phyloP scores from a whole-genome alignment of 306 rosid genomes.

The Inga leiocalycina region DNA sequence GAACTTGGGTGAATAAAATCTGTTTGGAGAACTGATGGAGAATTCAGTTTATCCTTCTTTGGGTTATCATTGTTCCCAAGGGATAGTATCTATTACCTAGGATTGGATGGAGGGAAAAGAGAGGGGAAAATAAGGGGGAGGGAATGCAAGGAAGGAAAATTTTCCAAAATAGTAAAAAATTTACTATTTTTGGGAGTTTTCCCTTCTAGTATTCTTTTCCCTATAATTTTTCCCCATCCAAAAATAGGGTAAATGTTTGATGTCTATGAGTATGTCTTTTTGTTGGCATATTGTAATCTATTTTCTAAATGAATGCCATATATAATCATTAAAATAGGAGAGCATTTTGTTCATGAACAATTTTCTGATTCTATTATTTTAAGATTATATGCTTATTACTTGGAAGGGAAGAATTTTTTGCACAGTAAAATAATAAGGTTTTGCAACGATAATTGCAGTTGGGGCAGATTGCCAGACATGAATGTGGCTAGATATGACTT shows the following conservation, averaged over 20 bases:
- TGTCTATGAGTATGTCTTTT: neutral
- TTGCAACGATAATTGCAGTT: conserved; percentile 56
- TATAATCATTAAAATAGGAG: neutral
- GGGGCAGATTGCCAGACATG: conserved; percentile 74
- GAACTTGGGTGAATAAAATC: neutral
- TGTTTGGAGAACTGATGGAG: neutral
- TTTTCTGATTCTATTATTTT: neutral
- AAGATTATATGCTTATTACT: neutral
- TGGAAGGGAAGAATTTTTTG: neutral
- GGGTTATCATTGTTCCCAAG: neutral
- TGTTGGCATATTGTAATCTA: neutral
- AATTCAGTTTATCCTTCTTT: neutral
- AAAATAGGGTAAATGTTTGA: neutral
- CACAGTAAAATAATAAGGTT: neutral
- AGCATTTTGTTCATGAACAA: neutral
- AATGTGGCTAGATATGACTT: conserved; percentile 86
- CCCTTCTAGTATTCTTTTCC: no score
- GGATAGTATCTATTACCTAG: neutral
- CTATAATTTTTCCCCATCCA: no score
- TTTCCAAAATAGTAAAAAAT: no score
- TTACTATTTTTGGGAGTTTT: no score
- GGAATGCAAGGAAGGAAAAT: no score
- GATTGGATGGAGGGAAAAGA: no score
- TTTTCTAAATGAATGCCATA: neutral
- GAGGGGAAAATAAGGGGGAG: no score